Evolutionary conservation across 2,329 filamentous ascomycete genomes (phyloP).

Genomic region (Emmonsia crescens): DNA sequence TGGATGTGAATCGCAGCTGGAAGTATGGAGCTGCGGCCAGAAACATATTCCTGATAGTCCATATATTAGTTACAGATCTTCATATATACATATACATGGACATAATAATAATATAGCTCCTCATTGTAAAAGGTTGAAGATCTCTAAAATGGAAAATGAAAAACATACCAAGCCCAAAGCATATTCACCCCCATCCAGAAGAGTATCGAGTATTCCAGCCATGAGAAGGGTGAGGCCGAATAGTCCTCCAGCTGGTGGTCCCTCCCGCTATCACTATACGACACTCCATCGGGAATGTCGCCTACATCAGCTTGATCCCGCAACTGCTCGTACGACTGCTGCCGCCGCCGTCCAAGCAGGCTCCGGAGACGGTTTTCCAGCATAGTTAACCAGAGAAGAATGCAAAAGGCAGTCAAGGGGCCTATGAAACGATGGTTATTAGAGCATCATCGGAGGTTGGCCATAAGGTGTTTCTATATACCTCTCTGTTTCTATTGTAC

Average conservation of each 20-base stretch:
- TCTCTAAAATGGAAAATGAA: neutral
- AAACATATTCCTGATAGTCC: slow-evolving; percentile 80
- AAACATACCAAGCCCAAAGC: slow-evolving; percentile 85
- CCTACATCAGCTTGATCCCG: slow-evolving; percentile 18
- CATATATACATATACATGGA: slow-evolving; percentile 7
- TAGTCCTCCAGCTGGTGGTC: neutral
- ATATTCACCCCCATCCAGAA: slow-evolving; percentile 78
- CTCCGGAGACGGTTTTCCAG: slow-evolving; percentile 27
- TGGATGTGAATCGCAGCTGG: slow-evolving; percentile 62
- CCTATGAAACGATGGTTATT: neutral
- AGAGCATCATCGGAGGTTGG: neutral
- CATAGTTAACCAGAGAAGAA: slow-evolving; percentile 2
- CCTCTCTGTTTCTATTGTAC: neutral
- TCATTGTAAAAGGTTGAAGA: neutral
- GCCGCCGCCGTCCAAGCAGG: slow-evolving; percentile 22
- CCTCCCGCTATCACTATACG: slow-evolving; percentile 4
- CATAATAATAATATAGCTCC: slow-evolving; percentile 4
- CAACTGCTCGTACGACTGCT: slow-evolving; percentile 22
- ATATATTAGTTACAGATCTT: neutral
- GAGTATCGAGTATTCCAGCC: slow-evolving; percentile 79
- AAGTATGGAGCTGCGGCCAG: slow-evolving; percentile 92
- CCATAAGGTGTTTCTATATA: neutral
- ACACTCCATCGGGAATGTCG: slow-evolving; percentile 22
- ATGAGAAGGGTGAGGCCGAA: slow-evolving; percentile 51
- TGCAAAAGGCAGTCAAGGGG: neutral